These are phyloP conservation scores for Melampsora occidentalis DNA, from an alignment of 1,284 basidiomycete genomes.

Conservation along the genomic window DNA sequence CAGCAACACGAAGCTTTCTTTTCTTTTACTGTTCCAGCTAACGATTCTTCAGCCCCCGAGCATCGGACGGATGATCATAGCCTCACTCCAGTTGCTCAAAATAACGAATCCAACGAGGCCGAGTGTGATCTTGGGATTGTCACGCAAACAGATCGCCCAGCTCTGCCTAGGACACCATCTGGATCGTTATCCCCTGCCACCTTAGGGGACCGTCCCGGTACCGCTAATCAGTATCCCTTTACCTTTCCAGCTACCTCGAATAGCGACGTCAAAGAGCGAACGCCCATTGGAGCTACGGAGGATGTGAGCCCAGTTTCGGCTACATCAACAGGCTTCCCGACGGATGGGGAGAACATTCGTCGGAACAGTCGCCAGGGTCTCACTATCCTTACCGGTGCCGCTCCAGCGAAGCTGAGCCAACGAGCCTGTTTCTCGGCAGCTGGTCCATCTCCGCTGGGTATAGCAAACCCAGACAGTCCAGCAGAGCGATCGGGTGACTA, in stretches of 20 bases:
- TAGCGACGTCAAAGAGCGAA: neutral
- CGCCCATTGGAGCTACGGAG: neutral
- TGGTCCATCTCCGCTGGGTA: neutral
- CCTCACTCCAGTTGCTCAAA: neutral
- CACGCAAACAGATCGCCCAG: neutral
- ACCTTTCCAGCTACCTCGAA: neutral
- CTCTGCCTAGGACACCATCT: neutral
- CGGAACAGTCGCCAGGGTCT: slow-evolving; percentile 4
- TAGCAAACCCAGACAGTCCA: neutral
- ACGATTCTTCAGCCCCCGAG: slow-evolving; percentile 13
- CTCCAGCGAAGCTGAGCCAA: neutral
- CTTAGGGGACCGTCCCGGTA: slow-evolving; percentile 1
- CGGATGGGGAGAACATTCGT: neutral
- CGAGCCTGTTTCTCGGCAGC: neutral
- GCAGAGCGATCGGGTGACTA: neutral
- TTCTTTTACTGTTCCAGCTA: slow-evolving; percentile 32
- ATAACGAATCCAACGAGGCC: neutral
- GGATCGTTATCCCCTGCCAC: neutral
- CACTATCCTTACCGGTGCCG: slow-evolving; percentile 2
- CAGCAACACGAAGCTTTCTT: slow-evolving; percentile 33
- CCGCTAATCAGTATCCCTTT: slow-evolving; percentile 4
- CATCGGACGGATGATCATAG: neutral
- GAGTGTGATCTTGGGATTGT: neutral
- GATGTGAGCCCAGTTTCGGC: neutral
- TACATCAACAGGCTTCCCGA: slow-evolving; percentile 1